Conservation (phyloP, 176 grass and related monocot genomes). For the Raddia distichophylla region DNA sequence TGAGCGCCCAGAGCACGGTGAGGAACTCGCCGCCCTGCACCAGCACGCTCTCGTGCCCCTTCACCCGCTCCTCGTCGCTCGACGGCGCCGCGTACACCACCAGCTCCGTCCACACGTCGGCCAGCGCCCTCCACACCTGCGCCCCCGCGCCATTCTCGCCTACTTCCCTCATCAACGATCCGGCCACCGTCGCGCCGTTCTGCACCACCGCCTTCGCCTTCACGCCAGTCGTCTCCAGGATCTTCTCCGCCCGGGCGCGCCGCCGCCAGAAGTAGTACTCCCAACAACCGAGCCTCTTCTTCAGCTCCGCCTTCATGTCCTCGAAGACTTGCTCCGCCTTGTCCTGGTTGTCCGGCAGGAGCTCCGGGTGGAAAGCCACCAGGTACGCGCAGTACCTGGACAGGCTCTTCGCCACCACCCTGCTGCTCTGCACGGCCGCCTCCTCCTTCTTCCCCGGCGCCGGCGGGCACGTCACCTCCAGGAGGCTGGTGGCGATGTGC, state of each 20-base stretch:
- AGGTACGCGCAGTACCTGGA: conserved; percentile 8
- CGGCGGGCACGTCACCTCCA: background rate
- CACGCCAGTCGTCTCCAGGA: background rate
- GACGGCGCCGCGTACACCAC: background rate
- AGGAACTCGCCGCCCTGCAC: background rate
- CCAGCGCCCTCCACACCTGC: background rate
- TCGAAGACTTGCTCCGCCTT: background rate
- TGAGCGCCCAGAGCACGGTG: background rate
- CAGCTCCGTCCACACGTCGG: conserved; percentile 1
- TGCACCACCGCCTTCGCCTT: background rate
- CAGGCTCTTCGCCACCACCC: background rate
- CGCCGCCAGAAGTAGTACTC: background rate
- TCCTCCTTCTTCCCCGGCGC: background rate
- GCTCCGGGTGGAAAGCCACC: background rate
- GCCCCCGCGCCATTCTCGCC: fast-evolving
- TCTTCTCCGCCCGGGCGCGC: background rate
- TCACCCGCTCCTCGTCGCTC: background rate
- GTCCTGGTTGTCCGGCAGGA: background rate
- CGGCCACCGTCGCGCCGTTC: background rate
- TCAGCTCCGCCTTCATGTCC: background rate
- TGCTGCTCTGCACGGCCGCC: background rate
- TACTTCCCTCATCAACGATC: fast-evolving
- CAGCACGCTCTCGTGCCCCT: background rate
- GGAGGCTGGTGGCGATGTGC: conserved; percentile 9
- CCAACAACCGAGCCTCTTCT: background rate